These are phyloP conservation scores for Trichoderma atrobrunneum DNA, from an alignment of 2,329 filamentous ascomycete species.

Conservation along the genomic window DNA sequence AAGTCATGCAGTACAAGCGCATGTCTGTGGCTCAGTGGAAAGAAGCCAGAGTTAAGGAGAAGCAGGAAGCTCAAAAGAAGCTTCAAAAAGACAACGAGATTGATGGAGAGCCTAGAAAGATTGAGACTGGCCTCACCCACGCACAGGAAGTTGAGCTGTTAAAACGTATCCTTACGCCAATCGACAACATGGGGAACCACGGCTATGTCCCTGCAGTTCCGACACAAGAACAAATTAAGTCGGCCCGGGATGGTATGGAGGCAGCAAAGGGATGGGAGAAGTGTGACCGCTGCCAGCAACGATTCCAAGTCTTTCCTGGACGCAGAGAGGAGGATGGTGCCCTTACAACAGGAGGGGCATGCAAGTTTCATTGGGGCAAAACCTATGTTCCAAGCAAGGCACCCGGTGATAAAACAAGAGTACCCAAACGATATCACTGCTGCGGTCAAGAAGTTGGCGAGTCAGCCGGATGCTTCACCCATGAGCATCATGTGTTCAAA, in stretches of 20 bases:
- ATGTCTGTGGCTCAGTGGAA: constrained; percentile 73
- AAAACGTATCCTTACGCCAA: constrained; percentile 59
- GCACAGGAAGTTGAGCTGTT: constrained; percentile 68
- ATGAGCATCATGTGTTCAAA: constrained; percentile 82
- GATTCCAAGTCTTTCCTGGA: constrained; percentile 91
- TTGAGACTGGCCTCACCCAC: constrained; percentile 67
- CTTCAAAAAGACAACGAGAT: constrained; percentile 32
- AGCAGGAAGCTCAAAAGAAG: constrained; percentile 33
- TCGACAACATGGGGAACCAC: constrained; percentile 60
- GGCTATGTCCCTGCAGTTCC: constrained; percentile 75
- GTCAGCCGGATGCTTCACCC: constrained; percentile 68
- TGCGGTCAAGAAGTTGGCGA: constrained; percentile 74
- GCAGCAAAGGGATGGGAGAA: constrained; percentile 75
- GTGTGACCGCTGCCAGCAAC: constrained; percentile 80
- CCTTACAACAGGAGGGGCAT: constrained; percentile 72
- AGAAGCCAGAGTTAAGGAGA: constrained; percentile 50
- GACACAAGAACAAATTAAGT: constrained; percentile 61
- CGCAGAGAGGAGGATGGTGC: constrained; percentile 73
- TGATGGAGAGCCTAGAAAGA: constrained; percentile 42
- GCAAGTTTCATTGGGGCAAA: constrained; percentile 78
- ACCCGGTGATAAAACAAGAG: constrained; percentile 54
- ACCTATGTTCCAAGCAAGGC: constrained; percentile 57
- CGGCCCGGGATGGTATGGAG: constrained; percentile 62
- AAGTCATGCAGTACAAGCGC: constrained; percentile 71
- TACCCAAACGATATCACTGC: constrained; percentile 68